Evolutionary conservation across 305 asterid genomes (phyloP).

Genomic region (Solanum hybrid): DNA sequence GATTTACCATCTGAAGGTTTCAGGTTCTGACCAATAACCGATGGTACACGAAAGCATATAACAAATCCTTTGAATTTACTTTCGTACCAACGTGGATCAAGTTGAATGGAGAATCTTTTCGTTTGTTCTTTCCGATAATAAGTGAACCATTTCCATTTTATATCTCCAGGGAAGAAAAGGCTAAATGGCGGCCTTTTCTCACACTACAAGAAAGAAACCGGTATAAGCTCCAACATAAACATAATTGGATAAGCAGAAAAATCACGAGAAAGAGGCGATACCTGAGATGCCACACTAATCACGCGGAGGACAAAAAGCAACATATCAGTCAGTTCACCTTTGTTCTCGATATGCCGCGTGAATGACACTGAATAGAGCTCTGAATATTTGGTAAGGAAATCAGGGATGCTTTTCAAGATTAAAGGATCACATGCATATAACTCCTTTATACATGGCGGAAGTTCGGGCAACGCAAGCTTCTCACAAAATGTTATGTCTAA

Average conservation of each 20-base stretch:
- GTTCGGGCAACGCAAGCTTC: conserved; percentile 1
- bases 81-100: background rate
- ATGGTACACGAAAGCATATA: background rate
- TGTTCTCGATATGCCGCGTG: background rate
- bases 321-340: background rate
- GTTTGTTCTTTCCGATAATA: background rate
- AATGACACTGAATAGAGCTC: conserved; percentile 3
- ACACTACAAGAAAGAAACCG: background rate
- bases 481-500: conserved; percentile 4
- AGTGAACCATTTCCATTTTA: background rate
- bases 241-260: background rate
- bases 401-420: background rate
- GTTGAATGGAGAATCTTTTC: background rate
- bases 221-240: background rate
- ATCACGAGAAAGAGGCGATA: background rate
- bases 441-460: conserved; percentile 1
- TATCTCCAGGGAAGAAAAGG: conserved; percentile 2
- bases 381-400: background rate
- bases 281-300: conserved; percentile 1
- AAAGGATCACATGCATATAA: conserved; percentile 6
- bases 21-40: background rate
- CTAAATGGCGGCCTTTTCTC: background rate
- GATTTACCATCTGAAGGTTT: background rate
- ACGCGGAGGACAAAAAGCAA: background rate
- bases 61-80: conserved; percentile 2